These are phyloP conservation scores for Colletotrichum tropicicola DNA, from an alignment of 2,329 filamentous ascomycete genomes.

Conservation along the genomic window DNA sequence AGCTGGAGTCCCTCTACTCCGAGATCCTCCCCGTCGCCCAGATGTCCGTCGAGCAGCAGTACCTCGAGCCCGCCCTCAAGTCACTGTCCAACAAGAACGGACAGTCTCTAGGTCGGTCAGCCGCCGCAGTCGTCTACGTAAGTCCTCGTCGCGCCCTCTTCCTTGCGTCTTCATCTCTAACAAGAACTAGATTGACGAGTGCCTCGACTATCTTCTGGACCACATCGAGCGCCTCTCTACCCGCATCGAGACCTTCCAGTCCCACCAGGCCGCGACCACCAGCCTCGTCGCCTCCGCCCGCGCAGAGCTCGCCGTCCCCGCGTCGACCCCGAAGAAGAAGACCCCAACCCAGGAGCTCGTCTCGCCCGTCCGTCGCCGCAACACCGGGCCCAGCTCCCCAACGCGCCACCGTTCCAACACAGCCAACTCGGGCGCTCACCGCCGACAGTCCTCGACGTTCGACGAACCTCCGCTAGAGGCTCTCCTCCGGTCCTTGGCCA, in stretches of 20 bases:
- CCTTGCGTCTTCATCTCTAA: background rate
- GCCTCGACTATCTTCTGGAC: constrained; percentile 59
- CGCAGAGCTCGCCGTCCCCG: constrained; percentile 48
- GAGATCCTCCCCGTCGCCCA: constrained; percentile 76
- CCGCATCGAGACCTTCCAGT: constrained; percentile 54
- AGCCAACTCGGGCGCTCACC: too few relatives aligned
- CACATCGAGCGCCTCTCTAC: constrained; percentile 52
- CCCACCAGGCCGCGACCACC: constrained; percentile 51
- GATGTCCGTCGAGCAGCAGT: constrained; percentile 76
- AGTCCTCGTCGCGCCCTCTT: constrained; percentile 31
- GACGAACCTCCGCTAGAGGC: constrained; percentile 53
- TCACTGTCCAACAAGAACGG: constrained; percentile 53
- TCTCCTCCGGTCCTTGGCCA: constrained; percentile 57
- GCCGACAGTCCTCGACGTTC: constrained; percentile 45
- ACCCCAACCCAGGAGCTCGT: constrained; percentile 35
- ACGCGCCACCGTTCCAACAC: constrained; percentile 43
- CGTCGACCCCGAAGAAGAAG: constrained; percentile 33
- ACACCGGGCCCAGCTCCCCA: constrained; percentile 40
- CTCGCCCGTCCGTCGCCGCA: constrained; percentile 44
- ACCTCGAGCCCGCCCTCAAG: constrained; percentile 67
- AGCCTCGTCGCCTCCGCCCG: constrained; percentile 53
- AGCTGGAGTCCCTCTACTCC: constrained; percentile 74
- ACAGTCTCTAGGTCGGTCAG: constrained; percentile 53
- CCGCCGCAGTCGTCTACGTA: constrained; percentile 61
- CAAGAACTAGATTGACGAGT: constrained; percentile 57